phyloP scores from a whole-genome alignment of 345 rosid species.

The Syzygium oleosum region DNA sequence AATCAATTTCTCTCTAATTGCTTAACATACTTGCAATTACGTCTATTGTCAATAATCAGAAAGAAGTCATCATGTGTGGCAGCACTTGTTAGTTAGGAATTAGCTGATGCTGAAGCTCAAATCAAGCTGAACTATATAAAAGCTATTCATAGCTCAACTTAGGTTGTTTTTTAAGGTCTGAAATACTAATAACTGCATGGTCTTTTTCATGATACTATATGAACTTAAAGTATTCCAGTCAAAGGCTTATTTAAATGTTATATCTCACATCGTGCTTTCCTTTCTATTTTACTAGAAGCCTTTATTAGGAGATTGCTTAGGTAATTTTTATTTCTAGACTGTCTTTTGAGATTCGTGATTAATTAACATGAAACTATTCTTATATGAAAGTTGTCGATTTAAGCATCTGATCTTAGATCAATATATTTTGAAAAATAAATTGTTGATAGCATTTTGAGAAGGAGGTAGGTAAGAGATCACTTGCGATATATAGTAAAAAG shows the following conservation, averaged over 20 bases:
- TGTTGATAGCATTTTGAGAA: not conserved
- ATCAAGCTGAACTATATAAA: not conserved
- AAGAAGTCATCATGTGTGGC: not conserved
- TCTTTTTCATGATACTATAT: not conserved
- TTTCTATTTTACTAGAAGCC: not conserved
- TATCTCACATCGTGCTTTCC: not conserved
- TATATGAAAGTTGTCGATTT: not conserved
- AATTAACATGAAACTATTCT: not conserved
- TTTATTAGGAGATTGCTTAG: not conserved
- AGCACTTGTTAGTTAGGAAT: not conserved
- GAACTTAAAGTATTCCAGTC: not conserved
- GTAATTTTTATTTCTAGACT: not conserved
- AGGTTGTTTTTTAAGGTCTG: not conserved
- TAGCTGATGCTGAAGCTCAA: not conserved
- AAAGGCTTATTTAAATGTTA: not conserved
- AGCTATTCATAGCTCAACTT: not conserved
- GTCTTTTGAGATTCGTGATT: not conserved
- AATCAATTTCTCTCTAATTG: not conserved
- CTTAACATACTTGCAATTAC: not conserved
- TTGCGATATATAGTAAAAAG: not conserved
- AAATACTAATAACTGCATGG: not conserved
- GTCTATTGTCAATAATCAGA: not conserved
- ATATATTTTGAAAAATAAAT: not conserved
- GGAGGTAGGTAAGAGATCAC: not conserved
- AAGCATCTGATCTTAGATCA: not conserved